Evolutionary conservation across 345 rosid species (phyloP).

Genomic region (Eucalyptus polybractea): DNA sequence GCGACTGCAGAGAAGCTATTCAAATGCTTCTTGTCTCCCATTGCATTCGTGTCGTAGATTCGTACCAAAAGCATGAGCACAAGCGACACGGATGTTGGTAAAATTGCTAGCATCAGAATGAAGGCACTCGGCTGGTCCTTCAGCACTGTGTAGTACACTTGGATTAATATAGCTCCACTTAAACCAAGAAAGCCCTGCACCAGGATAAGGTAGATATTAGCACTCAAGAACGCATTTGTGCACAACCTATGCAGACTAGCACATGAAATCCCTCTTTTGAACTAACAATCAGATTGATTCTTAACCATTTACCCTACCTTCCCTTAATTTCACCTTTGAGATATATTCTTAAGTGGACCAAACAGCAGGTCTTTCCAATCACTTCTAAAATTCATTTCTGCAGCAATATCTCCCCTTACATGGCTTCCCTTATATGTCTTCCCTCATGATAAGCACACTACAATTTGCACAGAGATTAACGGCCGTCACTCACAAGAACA

Average conservation of each 20-base stretch:
- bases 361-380: not conserved
- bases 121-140: slow-evolving; percentile 41
- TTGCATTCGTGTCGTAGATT: slow-evolving; percentile 28
- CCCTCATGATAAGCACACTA: not conserved
- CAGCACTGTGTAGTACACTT: slow-evolving; percentile 47
- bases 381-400: not conserved
- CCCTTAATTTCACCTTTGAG: not conserved
- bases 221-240: not conserved
- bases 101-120: slow-evolving; percentile 54
- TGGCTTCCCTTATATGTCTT: not conserved
- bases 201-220: not conserved
- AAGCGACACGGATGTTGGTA: slow-evolving; percentile 51
- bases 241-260: not conserved
- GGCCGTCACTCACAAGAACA: not conserved
- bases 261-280: not conserved
- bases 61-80: slow-evolving; percentile 56
- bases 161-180: slow-evolving; percentile 77
- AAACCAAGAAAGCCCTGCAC: slow-evolving; percentile 86
- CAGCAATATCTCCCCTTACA: not conserved
- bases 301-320: not conserved
- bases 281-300: not conserved
- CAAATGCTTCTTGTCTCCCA: slow-evolving; percentile 55
- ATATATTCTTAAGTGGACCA: not conserved
- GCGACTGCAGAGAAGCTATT: slow-evolving; percentile 63
- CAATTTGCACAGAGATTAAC: not conserved